A percentile compares a stretch with the other conserved stretches of the same genome.
Conservation (phyloP, 2,329 filamentous ascomycete species). For the Aspergillus costaricaensis region DNA sequence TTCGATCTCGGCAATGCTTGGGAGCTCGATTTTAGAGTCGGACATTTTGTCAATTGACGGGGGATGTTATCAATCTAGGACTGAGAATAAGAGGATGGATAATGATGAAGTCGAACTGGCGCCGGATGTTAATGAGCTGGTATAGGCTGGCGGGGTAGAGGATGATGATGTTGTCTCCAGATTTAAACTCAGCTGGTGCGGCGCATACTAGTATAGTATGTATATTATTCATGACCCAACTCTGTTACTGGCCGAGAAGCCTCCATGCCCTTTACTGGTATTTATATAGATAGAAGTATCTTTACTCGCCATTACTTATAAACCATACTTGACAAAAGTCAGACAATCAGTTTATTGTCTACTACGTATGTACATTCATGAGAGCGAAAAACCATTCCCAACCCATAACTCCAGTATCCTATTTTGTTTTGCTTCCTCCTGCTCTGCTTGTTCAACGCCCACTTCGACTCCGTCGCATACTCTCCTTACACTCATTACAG, state of each 20-base stretch:
- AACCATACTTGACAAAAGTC: not conserved
- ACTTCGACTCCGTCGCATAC: slow-evolving; percentile 57
- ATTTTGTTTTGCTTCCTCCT: not conserved
- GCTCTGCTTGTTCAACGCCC: slow-evolving; percentile 25
- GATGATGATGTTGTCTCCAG: too few relatives aligned
- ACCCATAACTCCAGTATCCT: not conserved
- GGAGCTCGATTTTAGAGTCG: slow-evolving; percentile 1
- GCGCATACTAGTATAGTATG: too few relatives aligned
- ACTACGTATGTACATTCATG: not conserved
- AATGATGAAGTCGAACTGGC: too few relatives aligned
- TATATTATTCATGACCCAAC: too few relatives aligned
- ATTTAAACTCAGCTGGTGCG: too few relatives aligned
- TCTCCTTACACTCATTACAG: slow-evolving; percentile 75
- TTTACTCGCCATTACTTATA: too few relatives aligned
- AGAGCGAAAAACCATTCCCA: not conserved
- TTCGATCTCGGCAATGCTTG: slow-evolving; percentile 23
- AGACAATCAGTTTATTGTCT: not conserved
- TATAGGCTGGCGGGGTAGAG: too few relatives aligned
- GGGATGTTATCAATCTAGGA: not conserved
- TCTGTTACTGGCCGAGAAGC: too few relatives aligned
- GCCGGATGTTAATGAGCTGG: too few relatives aligned
- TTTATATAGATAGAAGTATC: too few relatives aligned
- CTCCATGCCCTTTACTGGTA: too few relatives aligned
- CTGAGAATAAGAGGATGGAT: not conserved
- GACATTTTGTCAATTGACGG: not conserved